Conservation (phyloP, 495 filamentous ascomycete genomes). For the Jackrogersella multiformis region DNA sequence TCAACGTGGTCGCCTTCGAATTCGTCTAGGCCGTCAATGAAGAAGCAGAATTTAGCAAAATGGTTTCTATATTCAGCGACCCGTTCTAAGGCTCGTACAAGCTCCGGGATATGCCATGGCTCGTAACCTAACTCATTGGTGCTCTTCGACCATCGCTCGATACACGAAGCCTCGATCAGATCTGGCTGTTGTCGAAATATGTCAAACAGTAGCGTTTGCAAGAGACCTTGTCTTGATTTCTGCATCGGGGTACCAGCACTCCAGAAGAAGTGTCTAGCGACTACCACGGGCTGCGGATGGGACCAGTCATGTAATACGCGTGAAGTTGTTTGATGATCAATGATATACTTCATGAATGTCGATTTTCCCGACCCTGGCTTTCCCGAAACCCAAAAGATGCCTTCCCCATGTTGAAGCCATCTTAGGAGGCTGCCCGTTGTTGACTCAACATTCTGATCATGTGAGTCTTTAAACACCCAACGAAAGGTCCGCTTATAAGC, state of each 20-base stretch:
- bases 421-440: not conserved
- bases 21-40: constrained; percentile 1
- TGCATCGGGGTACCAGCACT: constrained; percentile 45
- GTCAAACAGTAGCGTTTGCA: constrained; percentile 52
- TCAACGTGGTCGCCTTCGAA: not conserved
- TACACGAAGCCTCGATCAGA: constrained; percentile 21
- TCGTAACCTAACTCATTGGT: not conserved
- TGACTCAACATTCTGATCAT: not conserved
- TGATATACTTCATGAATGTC: constrained; percentile 52
- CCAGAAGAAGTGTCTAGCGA: constrained; percentile 51
- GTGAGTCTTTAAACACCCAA: constrained; percentile 11
- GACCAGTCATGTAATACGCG: constrained; percentile 39
- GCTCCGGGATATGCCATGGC: not conserved
- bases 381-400: constrained; percentile 51
- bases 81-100: not conserved
- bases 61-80: not conserved
- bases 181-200: constrained; percentile 43
- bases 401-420: constrained; percentile 11
- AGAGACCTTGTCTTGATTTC: constrained; percentile 52
- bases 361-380: constrained; percentile 54
- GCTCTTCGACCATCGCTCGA: constrained; percentile 15
- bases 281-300: not conserved
- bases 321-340: constrained; percentile 22
- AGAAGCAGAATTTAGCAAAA: constrained; percentile 31
- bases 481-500: constrained; percentile 8